Evolutionary conservation across 2,329 filamentous ascomycete species (phyloP), one percentile per base, ranked within the genome.

Genomic region (Blastomyces percursus): DNA sequence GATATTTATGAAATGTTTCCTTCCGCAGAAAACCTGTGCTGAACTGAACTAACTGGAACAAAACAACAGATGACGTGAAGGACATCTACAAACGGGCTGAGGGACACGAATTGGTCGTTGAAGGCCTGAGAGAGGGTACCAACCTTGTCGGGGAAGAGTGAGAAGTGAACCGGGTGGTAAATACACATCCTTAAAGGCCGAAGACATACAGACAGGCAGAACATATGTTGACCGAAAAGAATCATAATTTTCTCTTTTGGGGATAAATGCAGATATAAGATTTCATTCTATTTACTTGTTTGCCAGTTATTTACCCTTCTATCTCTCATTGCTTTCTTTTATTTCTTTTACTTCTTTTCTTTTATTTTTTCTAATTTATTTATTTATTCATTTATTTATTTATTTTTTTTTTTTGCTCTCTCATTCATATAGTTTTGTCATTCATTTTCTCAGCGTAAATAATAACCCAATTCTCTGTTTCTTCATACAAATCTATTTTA

Each of bases 31-130:
- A 9, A 11, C 30, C 30, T 16, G 50, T 52, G 19, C 48, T 63
- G 59, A 61, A 30, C 58, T 35, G 57, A 61, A 24, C 58, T 35
- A 32, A 21, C 24, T 59, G 40, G 32, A 24, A 6, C 35, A 46
- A 19, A 24, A 19, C n/a, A 19, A 64, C 38, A 79, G 94, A 96
- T 75, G 93, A 99, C 76, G 92, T 99, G 73, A 88, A 87, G 79
- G 90, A 97, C 75, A 90, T 99, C 70, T 99, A 96, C 81, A 82
- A 80, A 69, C 86, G 94, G 71, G 88, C 87, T 68, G 85, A 88
- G 65, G 90, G 90, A 62, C 85, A 94, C 75, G 89, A 93, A 75
- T 80, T 96, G 69, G 87, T 90, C 72, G 90, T 96, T 56, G 89
- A 95, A 77, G 90, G 90, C 52, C 79, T 95, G 72, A 84, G 90